Conservation (phyloP, 345 rosid species). For the Eucalyptus dawsonii region DNA sequence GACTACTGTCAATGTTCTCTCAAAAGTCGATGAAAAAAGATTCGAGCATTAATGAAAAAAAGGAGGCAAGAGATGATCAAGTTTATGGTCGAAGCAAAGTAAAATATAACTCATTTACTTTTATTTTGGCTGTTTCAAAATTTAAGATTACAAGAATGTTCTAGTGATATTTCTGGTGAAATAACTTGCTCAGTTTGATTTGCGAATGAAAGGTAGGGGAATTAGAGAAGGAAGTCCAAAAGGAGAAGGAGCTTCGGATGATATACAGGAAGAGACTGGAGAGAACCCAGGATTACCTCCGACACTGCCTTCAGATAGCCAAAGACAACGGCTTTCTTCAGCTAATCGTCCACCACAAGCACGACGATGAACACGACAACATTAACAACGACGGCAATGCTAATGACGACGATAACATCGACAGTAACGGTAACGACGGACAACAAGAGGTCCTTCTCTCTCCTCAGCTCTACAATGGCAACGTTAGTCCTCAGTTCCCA, state of each 20-base stretch:
- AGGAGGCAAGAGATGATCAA: not conserved
- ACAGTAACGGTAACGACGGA: not conserved
- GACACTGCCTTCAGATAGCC: conserved; percentile 48
- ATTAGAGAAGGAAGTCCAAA: conserved; percentile 20
- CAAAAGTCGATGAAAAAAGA: not conserved
- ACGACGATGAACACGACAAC: not conserved
- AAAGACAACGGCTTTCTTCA: conserved; percentile 41
- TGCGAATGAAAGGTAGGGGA: conserved; percentile 15
- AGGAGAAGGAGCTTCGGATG: conserved; percentile 23
- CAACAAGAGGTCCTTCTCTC: not conserved
- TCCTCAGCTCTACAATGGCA: not conserved
- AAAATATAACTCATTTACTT: not conserved
- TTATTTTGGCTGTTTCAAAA: not conserved
- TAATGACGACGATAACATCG: not conserved
- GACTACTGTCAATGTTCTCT: not conserved
- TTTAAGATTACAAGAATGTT: not conserved
- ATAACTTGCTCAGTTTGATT: not conserved
- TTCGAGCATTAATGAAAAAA: not conserved
- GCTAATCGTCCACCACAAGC: conserved; percentile 13
- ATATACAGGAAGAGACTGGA: conserved; percentile 34
- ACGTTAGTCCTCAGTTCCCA: not conserved
- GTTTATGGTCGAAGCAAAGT: not conserved
- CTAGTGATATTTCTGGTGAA: not conserved
- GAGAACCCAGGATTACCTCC: conserved; percentile 40
- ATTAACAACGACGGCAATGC: not conserved